Base-by-base conservation (phyloP, 106 monocot genomes). In the Chionographis japonica region DNA sequence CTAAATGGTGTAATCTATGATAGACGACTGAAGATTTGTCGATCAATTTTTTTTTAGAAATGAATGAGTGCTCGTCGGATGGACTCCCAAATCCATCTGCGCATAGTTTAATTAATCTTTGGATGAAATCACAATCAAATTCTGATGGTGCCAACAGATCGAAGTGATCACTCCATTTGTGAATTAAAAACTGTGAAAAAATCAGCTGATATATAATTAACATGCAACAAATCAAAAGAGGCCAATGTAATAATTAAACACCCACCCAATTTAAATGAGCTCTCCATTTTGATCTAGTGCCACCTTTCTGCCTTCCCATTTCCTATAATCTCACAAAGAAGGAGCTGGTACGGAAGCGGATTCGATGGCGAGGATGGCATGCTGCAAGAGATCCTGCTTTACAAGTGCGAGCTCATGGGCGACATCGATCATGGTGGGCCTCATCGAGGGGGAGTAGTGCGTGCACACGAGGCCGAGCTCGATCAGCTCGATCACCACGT, bases 381-480 rank as follows among this genome's bases (percentile, higher is more conserved):
- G 75, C 61, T 65, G 78, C 6, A 61, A 56, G 65, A 93, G 74
- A 16, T 79, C 81, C 19, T 67, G 54, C 39, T 84, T 86, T 15
- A 84, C 13, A 37, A 71, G 62, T 16, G 72, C 65, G 20, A 91
- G 67, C 68, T 84, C 81, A 20, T 79, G 73, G 8, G 86, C 86
- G 27, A 87, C 87, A 7, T 80, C 81, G 8, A 66, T 50, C 88
- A 92, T 86, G 60, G 73, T 72, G 4, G 88, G 85, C 63, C 85
- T 49, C 67, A 63, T 51, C 6, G 80, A 70, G 3, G 85, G 83
- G 1, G 74, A 60, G 55, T 37, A 39, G 37, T 76, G 80, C 7
- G 88, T 73, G 74, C 80, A 83, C 1, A 56, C 63, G 6, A 85
- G 61, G 3, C 83, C 80, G 2, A 85, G 78, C 64, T 80, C 83